Evolutionary conservation across 352 stramenopile genomes (phyloP).

Genomic region (Sclerospora graminicola): DNA sequence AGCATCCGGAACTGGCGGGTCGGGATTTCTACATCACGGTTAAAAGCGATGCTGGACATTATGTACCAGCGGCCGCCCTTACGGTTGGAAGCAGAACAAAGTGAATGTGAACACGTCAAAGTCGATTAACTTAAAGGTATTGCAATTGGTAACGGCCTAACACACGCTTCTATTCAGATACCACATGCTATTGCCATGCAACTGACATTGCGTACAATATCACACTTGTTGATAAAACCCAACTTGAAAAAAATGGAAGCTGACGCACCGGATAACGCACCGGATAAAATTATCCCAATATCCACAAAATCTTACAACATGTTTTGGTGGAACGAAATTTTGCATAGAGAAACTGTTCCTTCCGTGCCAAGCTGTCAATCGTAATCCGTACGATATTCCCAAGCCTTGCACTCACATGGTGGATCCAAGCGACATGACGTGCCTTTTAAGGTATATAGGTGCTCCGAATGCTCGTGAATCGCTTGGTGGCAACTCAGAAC

Average conservation of each 20-base stretch:
- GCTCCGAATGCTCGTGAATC: slow-evolving; percentile 16
- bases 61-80: slow-evolving; percentile 46
- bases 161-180: slow-evolving; percentile 55
- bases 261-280: no score
- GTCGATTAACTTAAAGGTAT: slow-evolving; percentile 49
- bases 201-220: slow-evolving; percentile 63
- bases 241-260: no score
- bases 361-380: slow-evolving; percentile 32
- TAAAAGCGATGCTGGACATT: slow-evolving; percentile 62
- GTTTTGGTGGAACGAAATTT: slow-evolving; percentile 43
- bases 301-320: no score
- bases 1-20: no score
- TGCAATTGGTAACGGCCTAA: slow-evolving; percentile 66
- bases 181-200: slow-evolving; percentile 58
- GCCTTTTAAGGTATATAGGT: slow-evolving; percentile 71
- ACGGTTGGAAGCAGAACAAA: slow-evolving; percentile 35
- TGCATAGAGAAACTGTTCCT: slow-evolving; percentile 43
- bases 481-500: slow-evolving; percentile 31
- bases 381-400: slow-evolving; percentile 74
- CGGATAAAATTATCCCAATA: no score
- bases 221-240: no score
- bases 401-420: slow-evolving; percentile 41
- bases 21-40: no score
- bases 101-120: no score
- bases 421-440: slow-evolving; percentile 55